Percentiles rank a stretch among this genome's conserved stretches.
These are phyloP conservation scores for Phyllosticta citribraziliensis DNA, from an alignment of 2,329 filamentous ascomycete species.

Conservation along the genomic window DNA sequence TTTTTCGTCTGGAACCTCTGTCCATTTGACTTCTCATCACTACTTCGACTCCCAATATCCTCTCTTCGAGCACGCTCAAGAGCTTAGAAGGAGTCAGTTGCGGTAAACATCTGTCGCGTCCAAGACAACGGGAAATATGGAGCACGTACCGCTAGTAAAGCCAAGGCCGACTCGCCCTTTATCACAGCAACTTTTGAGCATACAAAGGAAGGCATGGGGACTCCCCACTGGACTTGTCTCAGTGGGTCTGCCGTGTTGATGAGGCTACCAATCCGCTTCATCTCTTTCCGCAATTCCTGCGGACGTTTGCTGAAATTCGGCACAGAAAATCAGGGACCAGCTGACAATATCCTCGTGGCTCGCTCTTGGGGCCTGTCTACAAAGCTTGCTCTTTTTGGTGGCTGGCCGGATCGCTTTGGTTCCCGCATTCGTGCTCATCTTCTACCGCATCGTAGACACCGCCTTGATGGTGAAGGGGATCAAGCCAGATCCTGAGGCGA, in stretches of 20 bases:
- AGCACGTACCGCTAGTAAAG: neutral
- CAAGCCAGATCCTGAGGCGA: slow-evolving; percentile 27
- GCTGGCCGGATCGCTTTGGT: slow-evolving; percentile 26
- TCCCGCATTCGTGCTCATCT: slow-evolving; percentile 24
- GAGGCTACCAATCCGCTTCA: neutral
- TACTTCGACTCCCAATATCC: no score
- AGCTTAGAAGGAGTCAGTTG: no score
- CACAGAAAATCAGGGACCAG: slow-evolving; percentile 1
- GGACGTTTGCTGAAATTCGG: neutral
- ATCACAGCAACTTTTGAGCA: neutral
- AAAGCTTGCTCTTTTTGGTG: slow-evolving; percentile 27
- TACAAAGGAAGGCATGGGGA: neutral
- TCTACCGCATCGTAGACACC: slow-evolving; percentile 24
- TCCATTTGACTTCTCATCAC: no score
- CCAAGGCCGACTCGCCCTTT: neutral
- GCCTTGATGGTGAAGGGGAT: slow-evolving; percentile 24
- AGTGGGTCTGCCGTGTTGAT: neutral
- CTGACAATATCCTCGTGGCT: slow-evolving; percentile 33
- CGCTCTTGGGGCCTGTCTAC: slow-evolving; percentile 29
- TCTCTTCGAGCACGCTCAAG: no score
- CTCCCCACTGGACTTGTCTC: neutral
- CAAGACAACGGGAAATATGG: neutral
- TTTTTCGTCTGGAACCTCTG: no score
- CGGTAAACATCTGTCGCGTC: no score
- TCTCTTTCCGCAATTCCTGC: neutral